Conservation (phyloP, 257 asterid species). For the Craterostigma plantagineum region DNA sequence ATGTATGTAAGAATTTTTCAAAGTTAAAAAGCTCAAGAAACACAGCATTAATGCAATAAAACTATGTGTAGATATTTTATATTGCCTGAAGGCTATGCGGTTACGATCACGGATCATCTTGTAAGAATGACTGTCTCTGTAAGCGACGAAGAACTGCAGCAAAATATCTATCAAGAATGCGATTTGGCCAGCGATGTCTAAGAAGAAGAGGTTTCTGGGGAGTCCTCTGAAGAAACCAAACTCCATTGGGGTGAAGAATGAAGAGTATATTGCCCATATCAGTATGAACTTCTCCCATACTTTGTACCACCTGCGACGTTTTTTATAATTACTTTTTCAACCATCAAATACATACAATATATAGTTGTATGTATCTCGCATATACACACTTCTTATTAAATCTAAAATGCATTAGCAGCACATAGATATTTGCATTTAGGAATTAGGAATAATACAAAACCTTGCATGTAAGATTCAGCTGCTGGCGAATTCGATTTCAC, state of each 20-base stretch:
- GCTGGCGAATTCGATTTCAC: no score
- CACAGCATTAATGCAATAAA: not conserved
- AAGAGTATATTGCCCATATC: conserved; percentile 55
- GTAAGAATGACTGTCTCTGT: conserved; percentile 46
- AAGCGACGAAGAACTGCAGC: conserved; percentile 43
- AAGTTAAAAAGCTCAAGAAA: conserved; percentile 1
- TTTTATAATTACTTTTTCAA: not conserved
- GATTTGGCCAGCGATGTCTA: conserved; percentile 54
- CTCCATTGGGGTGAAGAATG: conserved; percentile 66
- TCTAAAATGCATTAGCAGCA: no score
- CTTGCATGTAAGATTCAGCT: no score
- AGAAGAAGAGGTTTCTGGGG: conserved; percentile 35
- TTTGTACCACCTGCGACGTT: conserved; percentile 39
- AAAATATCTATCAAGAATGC: conserved; percentile 50
- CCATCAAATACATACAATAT: not conserved
- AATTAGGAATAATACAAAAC: no score
- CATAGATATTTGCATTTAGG: no score
- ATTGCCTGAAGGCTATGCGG: conserved; percentile 36
- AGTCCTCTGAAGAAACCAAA: conserved; percentile 64
- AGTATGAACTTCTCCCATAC: conserved; percentile 57
- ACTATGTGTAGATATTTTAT: not conserved
- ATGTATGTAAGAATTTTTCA: conserved; percentile 2
- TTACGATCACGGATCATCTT: conserved; percentile 38
- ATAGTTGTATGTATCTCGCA: no score
- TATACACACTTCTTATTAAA: not conserved